These are phyloP conservation scores for Balakata baccata DNA, from an alignment of 345 rosid genomes.

Conservation along the genomic window DNA sequence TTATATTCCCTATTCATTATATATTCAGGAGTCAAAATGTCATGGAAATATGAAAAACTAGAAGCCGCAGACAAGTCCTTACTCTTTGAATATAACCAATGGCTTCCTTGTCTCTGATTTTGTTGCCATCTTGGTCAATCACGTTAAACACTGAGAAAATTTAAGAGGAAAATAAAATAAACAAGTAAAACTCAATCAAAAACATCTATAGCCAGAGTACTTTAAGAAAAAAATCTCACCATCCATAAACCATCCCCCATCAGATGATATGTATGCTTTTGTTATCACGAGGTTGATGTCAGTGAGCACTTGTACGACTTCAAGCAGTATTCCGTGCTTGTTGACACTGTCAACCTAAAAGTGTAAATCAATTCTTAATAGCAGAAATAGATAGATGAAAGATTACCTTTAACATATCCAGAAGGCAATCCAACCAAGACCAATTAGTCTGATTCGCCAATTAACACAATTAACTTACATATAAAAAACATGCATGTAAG, in stretches of 20 bases:
- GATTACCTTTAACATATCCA: background rate
- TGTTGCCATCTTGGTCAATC: constrained; percentile 56
- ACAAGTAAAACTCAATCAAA: background rate
- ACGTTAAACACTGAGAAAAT: constrained; percentile 71
- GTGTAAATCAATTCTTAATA: constrained; percentile 6
- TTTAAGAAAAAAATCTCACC: constrained; percentile 37
- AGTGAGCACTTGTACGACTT: constrained; percentile 84
- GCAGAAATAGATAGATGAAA: background rate
- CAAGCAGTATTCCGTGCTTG: constrained; percentile 81
- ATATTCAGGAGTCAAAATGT: background rate
- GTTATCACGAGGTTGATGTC: constrained; percentile 79
- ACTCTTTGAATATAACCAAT: constrained; percentile 62
- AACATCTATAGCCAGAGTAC: background rate
- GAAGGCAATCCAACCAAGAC: background rate
- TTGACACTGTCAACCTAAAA: constrained; percentile 74
- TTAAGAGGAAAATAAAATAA: constrained; percentile 12
- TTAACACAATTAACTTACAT: background rate
- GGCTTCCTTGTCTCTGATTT: constrained; percentile 60
- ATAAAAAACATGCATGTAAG: background rate
- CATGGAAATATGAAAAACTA: background rate
- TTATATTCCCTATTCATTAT: background rate
- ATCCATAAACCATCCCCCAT: constrained; percentile 97
- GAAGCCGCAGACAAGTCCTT: constrained; percentile 12
- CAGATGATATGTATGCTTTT: constrained; percentile 86
- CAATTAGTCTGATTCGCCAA: background rate